Base-by-base conservation (phyloP, 106 monocot species). In the Dioscorea zingiberensis region DNA sequence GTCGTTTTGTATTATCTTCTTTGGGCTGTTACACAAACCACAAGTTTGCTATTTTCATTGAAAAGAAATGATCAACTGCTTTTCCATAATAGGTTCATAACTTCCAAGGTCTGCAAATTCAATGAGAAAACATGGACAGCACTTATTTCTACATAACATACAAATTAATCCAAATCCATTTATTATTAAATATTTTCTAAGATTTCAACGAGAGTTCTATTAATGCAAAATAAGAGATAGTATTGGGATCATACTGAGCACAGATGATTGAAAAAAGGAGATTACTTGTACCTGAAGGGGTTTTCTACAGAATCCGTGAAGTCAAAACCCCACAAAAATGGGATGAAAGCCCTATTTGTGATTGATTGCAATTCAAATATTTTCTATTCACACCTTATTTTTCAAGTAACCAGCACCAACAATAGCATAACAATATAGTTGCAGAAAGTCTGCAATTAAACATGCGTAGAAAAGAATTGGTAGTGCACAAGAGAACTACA, bases 1-100 rank as follows among this genome's bases (percentile, higher is more conserved):
- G 73, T 47, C 80, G 75, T 73, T 82, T 81, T 9, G 4, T 47
- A 19, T 66, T 54, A 44, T 71, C 83, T 49, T 63, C 58, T n/a
- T 77, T 73, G 4, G 54, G 45, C 60, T 74, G 47, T 47, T 12
- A 44, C 10, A 0, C 38, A 38, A 38, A 38, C 38, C 38, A 38
- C 38, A 38, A n/a, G n/a, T n/a, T 38, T 38, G 10, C 38, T 38
- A 38, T 38, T 38, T 38, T 38, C 38, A 63, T n/a, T n/a, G n/a
- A n/a, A 47, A 47, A 17, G n/a, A 25, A 13, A 62, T 58, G 3
- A 25, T n/a, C 2, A 62, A 2, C 16, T 26, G 14, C 13, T 21
- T 55, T 53, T 8, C 21, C 30, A 59, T 13, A n/a, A n/a, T n/a
- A n/a, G n/a, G n/a, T n/a, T n/a, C n/a, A n/a, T n/a, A n/a, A n/a